A percentile compares a stretch with the other conserved stretches of the same genome.
phyloP scores from a whole-genome alignment of 495 filamentous ascomycete genomes.

The Collariella sp. region DNA sequence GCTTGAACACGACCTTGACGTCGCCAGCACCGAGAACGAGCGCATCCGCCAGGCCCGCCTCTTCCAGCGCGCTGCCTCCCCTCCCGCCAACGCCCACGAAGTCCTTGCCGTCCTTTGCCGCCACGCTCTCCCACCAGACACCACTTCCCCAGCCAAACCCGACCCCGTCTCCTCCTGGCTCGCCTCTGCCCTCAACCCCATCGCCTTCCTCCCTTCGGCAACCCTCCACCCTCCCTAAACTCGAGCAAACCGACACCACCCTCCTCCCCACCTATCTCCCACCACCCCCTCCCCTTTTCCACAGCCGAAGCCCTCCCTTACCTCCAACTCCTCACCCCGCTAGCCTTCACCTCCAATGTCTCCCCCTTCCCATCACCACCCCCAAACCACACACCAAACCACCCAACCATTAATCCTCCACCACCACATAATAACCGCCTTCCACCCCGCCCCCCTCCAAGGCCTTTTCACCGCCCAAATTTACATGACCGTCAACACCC shows the following conservation, averaged over 20 bases:
- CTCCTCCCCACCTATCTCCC: slow-evolving; percentile 33
- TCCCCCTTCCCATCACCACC: slow-evolving; percentile 27
- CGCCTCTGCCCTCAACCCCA: slow-evolving; percentile 36
- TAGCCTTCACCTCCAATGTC: slow-evolving; percentile 44
- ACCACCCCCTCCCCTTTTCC: slow-evolving; percentile 44
- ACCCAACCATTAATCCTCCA: too few species aligned
- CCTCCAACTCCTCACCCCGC: slow-evolving; percentile 48
- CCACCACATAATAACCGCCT: slow-evolving; percentile 32
- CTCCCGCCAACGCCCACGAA: slow-evolving; percentile 22
- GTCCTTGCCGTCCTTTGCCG: slow-evolving; percentile 32
- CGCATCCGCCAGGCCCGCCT: slow-evolving; percentile 27
- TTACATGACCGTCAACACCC: slow-evolving; percentile 41
- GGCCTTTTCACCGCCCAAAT: slow-evolving; percentile 40
- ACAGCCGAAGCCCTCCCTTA: slow-evolving; percentile 47
- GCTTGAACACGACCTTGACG: slow-evolving; percentile 30
- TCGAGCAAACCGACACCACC: slow-evolving; percentile 6
- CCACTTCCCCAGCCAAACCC: slow-evolving; percentile 10
- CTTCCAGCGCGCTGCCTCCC: slow-evolving; percentile 8
- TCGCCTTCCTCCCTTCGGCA: slow-evolving; percentile 45
- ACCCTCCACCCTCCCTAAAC: slow-evolving; percentile 12
- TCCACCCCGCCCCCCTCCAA: slow-evolving; percentile 25
- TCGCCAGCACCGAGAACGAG: slow-evolving; percentile 34
- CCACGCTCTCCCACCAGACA: slow-evolving; percentile 30
- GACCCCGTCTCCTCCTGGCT: slow-evolving; percentile 28
- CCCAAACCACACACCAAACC: slow-evolving; percentile 16